These are phyloP conservation scores for Citrus trifoliata DNA, from an alignment of 345 rosid species.

Conservation along the genomic window DNA sequence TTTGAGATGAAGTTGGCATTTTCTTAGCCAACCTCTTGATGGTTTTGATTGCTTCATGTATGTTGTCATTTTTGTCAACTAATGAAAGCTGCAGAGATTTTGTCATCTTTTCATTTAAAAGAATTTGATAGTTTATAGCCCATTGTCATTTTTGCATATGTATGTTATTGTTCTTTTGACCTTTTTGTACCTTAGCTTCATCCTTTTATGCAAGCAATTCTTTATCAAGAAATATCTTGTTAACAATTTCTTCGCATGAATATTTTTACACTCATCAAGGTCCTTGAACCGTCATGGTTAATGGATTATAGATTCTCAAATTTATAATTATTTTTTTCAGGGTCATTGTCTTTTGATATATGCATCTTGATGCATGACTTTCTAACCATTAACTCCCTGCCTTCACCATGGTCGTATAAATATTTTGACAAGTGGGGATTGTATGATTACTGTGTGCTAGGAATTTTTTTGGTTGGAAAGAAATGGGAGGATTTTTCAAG, in stretches of 20 bases:
- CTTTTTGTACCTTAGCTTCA: neutral
- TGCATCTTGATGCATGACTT: neutral
- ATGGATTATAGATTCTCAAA: neutral
- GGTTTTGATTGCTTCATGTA: neutral
- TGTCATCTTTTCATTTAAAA: neutral
- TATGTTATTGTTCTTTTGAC: neutral
- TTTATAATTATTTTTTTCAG: neutral
- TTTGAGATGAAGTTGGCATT: neutral
- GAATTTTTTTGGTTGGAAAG: neutral
- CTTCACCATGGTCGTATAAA: neutral
- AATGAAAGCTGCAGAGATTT: neutral
- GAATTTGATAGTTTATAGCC: neutral
- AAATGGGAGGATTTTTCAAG: neutral
- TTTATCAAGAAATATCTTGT: neutral
- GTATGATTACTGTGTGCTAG: neutral
- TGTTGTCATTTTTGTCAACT: neutral
- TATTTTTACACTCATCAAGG: neutral
- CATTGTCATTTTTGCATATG: neutral
- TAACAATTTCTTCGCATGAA: neutral
- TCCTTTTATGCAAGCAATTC: neutral
- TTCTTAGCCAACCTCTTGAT: neutral
- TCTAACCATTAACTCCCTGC: neutral
- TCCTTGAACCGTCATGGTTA: neutral
- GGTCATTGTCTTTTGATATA: neutral
- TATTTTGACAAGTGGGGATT: neutral